These are phyloP conservation scores for Scedosporium apiospermum DNA, from an alignment of 2,329 filamentous ascomycete species.

Conservation along the genomic window DNA sequence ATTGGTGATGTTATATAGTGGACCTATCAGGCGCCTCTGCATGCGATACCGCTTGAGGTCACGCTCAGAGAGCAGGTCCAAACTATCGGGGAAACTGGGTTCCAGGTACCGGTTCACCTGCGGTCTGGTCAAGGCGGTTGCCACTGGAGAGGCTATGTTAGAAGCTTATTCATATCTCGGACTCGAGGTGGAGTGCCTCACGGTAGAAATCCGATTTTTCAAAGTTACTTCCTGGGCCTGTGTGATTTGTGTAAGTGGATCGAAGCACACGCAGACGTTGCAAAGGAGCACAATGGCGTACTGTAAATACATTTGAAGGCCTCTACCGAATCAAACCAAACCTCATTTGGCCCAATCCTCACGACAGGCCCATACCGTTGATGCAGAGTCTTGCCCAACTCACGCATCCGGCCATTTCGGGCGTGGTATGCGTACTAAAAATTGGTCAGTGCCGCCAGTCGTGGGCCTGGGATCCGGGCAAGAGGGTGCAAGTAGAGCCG, in stretches of 20 bases:
- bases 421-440: constrained; percentile 38
- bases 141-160: constrained; percentile 22
- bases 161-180: neutral
- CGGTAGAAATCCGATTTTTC: constrained; percentile 45
- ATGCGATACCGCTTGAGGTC: constrained; percentile 35
- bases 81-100: constrained; percentile 28
- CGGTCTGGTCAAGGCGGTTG: constrained; percentile 34
- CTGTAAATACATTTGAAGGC: constrained; percentile 39
- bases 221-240: constrained; percentile 36
- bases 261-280: neutral
- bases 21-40: constrained; percentile 39
- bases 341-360: constrained; percentile 42
- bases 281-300: constrained; percentile 14
- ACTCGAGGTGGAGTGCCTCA: constrained; percentile 16
- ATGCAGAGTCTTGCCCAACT: constrained; percentile 34
- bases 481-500: constrained; percentile 34
- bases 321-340: constrained; percentile 40
- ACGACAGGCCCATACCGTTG: constrained; percentile 37
- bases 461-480: constrained; percentile 35
- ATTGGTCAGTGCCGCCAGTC: constrained; percentile 34
- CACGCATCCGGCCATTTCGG: constrained; percentile 30
- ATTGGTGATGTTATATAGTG: constrained; percentile 33
- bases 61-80: constrained; percentile 42
- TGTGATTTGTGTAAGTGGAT: neutral
- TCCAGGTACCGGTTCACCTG: constrained; percentile 27